These are phyloP conservation scores for Leccinellum luteum DNA, from an alignment of 768 basidiomycete species.

Conservation along the genomic window DNA sequence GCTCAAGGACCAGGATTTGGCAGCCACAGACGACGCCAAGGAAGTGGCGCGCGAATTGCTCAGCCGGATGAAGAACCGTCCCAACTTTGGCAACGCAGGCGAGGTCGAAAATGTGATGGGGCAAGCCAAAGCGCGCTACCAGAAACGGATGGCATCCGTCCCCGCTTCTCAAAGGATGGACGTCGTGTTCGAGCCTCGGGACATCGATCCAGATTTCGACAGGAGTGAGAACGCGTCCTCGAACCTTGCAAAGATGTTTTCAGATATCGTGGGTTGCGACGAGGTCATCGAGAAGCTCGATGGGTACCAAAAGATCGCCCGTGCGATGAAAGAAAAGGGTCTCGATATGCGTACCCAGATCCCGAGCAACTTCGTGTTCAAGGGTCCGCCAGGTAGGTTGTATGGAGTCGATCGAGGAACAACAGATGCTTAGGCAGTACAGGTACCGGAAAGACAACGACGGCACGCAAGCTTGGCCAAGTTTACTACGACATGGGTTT, in stretches of 20 bases:
- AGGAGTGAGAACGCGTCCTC: slow-evolving; percentile 44
- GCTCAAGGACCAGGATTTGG: slow-evolving; percentile 54
- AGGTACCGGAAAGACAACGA: slow-evolving; percentile 68
- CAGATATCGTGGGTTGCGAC: slow-evolving; percentile 62
- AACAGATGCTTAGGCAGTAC: neutral
- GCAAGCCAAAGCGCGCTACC: slow-evolving; percentile 48
- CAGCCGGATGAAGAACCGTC: slow-evolving; percentile 35
- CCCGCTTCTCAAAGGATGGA: slow-evolving; percentile 23
- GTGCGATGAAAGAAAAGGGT: slow-evolving; percentile 39
- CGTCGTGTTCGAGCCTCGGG: slow-evolving; percentile 41
- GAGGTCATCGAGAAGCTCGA: slow-evolving; percentile 48
- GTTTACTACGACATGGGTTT: slow-evolving; percentile 69
- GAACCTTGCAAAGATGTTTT: slow-evolving; percentile 58
- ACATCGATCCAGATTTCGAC: slow-evolving; percentile 66
- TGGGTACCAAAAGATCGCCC: slow-evolving; percentile 52
- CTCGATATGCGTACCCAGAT: slow-evolving; percentile 48
- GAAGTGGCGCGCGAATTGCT: slow-evolving; percentile 52
- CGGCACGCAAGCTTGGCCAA: slow-evolving; percentile 60
- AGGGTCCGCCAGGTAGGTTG: slow-evolving; percentile 63
- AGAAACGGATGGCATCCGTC: slow-evolving; percentile 36
- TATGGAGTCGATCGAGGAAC: neutral
- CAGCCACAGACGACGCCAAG: slow-evolving; percentile 57
- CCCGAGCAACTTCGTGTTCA: slow-evolving; percentile 67
- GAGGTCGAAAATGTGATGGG: slow-evolving; percentile 64
- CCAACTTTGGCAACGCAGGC: slow-evolving; percentile 67